Percentiles rank a stretch among this genome's conserved stretches.
These are phyloP conservation scores for Dipodascus albidus DNA, from an alignment of 805 yeast species.

Conservation along the genomic window DNA sequence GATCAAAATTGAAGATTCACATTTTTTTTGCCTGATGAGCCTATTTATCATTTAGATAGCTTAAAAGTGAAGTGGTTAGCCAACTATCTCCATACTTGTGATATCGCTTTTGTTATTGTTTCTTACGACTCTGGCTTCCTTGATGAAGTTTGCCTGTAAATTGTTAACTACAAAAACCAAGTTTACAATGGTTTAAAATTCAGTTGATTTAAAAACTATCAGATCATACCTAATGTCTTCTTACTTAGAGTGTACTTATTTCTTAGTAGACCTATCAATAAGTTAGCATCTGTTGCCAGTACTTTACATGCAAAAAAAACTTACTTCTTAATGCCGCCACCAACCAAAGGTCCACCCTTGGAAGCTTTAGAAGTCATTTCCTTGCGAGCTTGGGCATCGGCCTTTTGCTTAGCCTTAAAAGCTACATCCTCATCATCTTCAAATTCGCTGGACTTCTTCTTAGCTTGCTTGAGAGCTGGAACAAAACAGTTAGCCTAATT, in stretches of 20 bases:
- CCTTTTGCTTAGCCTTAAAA: slow-evolving; percentile 87
- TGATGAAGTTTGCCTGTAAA: slow-evolving; percentile 88
- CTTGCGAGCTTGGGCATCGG: slow-evolving; percentile 87
- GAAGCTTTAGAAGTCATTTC: slow-evolving; percentile 79
- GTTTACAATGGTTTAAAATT: no score
- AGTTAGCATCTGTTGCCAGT: neutral
- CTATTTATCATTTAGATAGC: slow-evolving; percentile 93
- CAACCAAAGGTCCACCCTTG: slow-evolving; percentile 82
- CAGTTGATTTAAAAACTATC: no score
- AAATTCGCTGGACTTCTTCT: slow-evolving; percentile 61
- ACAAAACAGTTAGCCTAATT: neutral
- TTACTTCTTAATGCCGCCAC: slow-evolving; percentile 91
- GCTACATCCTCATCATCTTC: slow-evolving; percentile 81
- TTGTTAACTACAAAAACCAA: slow-evolving; percentile 92
- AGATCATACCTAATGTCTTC: no score
- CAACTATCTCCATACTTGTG: slow-evolving; percentile 73
- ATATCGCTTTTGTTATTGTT: slow-evolving; percentile 84
- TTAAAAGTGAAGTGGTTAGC: slow-evolving; percentile 83
- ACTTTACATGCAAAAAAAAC: slow-evolving; percentile 6
- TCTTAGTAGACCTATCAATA: slow-evolving; percentile 12
- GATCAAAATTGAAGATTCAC: no score
- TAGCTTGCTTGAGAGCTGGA: slow-evolving; percentile 60
- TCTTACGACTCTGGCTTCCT: slow-evolving; percentile 93
- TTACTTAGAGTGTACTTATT: no score
- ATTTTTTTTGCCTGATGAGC: slow-evolving; percentile 85